Evolutionary conservation across 345 rosid genomes (phyloP).

Genomic region (Chamaenerion angustifolium): DNA sequence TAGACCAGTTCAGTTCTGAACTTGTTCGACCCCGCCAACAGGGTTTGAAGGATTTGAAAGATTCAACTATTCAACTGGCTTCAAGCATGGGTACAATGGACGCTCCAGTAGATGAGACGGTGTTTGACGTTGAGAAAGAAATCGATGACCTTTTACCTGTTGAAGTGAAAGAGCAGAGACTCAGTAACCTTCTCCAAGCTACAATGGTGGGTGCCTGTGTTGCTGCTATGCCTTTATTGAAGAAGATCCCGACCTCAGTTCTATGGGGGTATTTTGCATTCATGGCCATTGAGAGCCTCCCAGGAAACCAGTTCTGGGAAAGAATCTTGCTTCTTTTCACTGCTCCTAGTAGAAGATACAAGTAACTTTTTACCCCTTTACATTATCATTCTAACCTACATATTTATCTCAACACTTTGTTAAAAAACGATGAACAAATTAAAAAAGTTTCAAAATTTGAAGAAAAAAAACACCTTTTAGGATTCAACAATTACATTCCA

Average conservation of each 20-base stretch:
- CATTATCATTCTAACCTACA: not conserved
- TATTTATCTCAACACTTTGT: not conserved
- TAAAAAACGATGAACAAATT: no score
- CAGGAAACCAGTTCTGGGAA: slow-evolving; percentile 96
- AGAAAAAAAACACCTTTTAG: no score
- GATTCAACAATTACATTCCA: no score
- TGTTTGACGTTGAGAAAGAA: slow-evolving; percentile 74
- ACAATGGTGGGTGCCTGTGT: slow-evolving; percentile 67
- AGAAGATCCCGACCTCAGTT: slow-evolving; percentile 78
- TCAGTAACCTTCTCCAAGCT: slow-evolving; percentile 90
- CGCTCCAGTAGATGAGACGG: slow-evolving; percentile 36
- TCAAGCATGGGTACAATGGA: slow-evolving; percentile 8
- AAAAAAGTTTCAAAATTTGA: no score
- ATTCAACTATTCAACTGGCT: slow-evolving; percentile 8
- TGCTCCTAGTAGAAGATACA: slow-evolving; percentile 87
- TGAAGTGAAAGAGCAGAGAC: slow-evolving; percentile 86
- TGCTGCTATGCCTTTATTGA: slow-evolving; percentile 79
- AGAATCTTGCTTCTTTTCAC: slow-evolving; percentile 72
- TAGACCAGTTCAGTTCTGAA: no score
- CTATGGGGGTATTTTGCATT: slow-evolving; percentile 95
- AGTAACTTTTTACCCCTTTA: slow-evolving; percentile 28
- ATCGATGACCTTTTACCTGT: slow-evolving; percentile 77
- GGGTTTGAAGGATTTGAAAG: slow-evolving; percentile 15
- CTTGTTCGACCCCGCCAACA: no score
- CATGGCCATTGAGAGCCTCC: slow-evolving; percentile 91